Evolutionary conservation across 108 stramenopile species (phyloP), one percentile per base, ranked within the genome.

Genomic region (Cylindrotheca closterium): DNA sequence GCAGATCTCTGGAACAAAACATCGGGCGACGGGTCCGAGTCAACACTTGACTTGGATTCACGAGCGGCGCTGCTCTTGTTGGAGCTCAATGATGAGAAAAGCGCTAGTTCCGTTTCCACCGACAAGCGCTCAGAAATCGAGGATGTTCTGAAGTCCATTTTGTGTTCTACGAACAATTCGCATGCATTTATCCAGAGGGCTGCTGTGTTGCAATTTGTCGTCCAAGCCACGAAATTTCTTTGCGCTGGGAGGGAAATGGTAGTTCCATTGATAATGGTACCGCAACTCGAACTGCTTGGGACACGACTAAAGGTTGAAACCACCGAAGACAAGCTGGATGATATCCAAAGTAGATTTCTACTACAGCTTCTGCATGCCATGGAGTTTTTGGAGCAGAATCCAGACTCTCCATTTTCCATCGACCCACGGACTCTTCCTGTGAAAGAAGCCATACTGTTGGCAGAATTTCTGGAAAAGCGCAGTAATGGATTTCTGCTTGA

Each of bases 351-450:
- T 18, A 77, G 69, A 24, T 86, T 82, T 55, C 58, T 79, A 21
- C 37, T 86, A 12, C 76, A 74, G 60, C 59, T 91, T 8, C 58
- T 88, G 1, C 86, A 91, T 68, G 79, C 73, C 12, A 61, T 88
- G 17, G 67, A 29, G 4, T 82, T 78, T 56, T 63, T 79, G 2
- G 71, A 80, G 0, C 25, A 18, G 47, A 53, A 74, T 17, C 73
- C 79, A 4, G 30, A 29, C 12, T 83, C 79, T 19, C 82, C 82
- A 2, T 86, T 86, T 55, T 73, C 57, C 2, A 65, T 81, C 34
- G 71, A 86, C 67, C 74, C 79, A 32, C 63, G 79, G 28, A 58
- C 68, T 33, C 28, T 78, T 27, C 82, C 81, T 26, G 47, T 86
- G 37, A 75, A 73, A 34, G 29, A 65, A 53, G 46, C 64, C 7